These are phyloP conservation scores for Arabidopsis hybrid DNA, from an alignment of 441 rosid genomes.

Conservation along the genomic window DNA sequence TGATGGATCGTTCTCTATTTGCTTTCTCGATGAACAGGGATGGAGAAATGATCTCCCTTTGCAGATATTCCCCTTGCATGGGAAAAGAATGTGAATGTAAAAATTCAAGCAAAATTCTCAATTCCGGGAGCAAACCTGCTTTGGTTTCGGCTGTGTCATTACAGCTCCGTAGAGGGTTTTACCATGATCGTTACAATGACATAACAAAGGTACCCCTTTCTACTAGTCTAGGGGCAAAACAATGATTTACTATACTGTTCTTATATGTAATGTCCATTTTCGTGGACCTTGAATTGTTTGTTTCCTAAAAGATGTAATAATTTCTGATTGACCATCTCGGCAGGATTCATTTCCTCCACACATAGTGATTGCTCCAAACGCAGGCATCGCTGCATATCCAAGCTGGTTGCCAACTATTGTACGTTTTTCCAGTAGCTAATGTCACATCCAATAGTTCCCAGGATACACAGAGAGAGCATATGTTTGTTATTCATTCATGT, in stretches of 20 bases:
- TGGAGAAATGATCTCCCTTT: slow-evolving; percentile 61
- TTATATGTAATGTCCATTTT: neutral
- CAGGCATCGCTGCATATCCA: slow-evolving; percentile 85
- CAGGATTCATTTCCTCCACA: slow-evolving; percentile 72
- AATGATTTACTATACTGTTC: neutral
- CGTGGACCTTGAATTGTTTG: neutral
- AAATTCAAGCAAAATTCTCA: slow-evolving; percentile 44
- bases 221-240: neutral
- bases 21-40: slow-evolving; percentile 55
- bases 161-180: slow-evolving; percentile 72
- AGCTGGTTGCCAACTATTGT: slow-evolving; percentile 91
- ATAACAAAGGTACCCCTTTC: slow-evolving; percentile 53
- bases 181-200: slow-evolving; percentile 73
- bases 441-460: neutral
- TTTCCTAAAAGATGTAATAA: neutral
- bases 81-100: slow-evolving; percentile 72
- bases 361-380: slow-evolving; percentile 83
- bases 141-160: slow-evolving; percentile 55
- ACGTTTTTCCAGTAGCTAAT: slow-evolving; percentile 40
- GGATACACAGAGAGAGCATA: too few species aligned
- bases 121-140: slow-evolving; percentile 15
- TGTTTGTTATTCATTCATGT: neutral
- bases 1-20: slow-evolving; percentile 13
- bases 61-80: slow-evolving; percentile 57
- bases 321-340: slow-evolving; percentile 28